These are phyloP conservation scores for Talaromyces sp. DNA, from an alignment of 2,329 filamentous ascomycete genomes.

Conservation along the genomic window DNA sequence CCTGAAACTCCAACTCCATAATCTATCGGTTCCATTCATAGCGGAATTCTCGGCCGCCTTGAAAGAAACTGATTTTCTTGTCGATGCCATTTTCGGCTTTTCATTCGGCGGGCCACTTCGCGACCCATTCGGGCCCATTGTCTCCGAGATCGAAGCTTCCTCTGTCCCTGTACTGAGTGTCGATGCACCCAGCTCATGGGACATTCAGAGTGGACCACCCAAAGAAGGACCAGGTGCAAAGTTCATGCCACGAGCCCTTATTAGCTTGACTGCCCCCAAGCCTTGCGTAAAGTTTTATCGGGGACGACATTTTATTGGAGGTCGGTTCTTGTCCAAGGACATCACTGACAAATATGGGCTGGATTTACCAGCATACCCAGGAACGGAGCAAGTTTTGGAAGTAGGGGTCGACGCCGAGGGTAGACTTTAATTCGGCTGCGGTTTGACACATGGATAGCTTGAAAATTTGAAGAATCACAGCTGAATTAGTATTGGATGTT, in stretches of 20 bases:
- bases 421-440: conserved; percentile 29
- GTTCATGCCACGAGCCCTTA: conserved; percentile 78
- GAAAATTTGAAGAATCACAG: neutral
- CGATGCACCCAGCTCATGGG: conserved; percentile 92
- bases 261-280: conserved; percentile 93
- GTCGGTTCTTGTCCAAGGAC: conserved; percentile 77
- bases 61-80: conserved; percentile 71
- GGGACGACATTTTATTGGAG: conserved; percentile 89
- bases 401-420: conserved; percentile 51
- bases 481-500: neutral
- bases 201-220: conserved; percentile 85
- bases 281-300: conserved; percentile 81
- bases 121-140: conserved; percentile 85
- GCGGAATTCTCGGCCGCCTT: conserved; percentile 74
- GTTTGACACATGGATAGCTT: neutral
- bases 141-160: conserved; percentile 73
- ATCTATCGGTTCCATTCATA: conserved; percentile 80
- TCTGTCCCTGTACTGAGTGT: conserved; percentile 80
- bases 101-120: conserved; percentile 89
- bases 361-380: conserved; percentile 79
- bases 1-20: conserved; percentile 79
- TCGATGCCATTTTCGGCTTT: conserved; percentile 96
- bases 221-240: conserved; percentile 72
- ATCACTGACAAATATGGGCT: conserved; percentile 86
- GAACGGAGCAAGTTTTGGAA: conserved; percentile 87